Evolutionary conservation across 768 basidiomycete genomes (phyloP).

Genomic region (Mycena olivaceomarginata): DNA sequence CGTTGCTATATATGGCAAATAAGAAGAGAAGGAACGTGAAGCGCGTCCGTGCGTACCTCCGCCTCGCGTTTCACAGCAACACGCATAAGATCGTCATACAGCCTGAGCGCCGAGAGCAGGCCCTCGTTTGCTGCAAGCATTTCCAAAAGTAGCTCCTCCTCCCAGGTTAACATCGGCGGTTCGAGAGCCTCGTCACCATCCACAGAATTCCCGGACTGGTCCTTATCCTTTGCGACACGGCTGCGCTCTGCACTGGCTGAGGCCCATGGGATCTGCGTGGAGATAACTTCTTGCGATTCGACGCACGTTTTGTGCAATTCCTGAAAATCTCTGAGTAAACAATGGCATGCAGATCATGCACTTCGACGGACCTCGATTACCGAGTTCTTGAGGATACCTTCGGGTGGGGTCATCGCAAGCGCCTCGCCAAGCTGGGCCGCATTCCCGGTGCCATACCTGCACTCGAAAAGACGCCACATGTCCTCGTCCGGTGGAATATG

Average conservation of each 20-base stretch:
- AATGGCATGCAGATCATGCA: background rate
- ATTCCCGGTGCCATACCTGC: constrained; percentile 87
- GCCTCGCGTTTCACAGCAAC: constrained; percentile 79
- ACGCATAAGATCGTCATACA: constrained; percentile 87
- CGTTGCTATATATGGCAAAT: background rate
- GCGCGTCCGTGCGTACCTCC: constrained; percentile 51
- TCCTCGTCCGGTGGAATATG: constrained; percentile 86
- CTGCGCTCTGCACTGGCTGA: constrained; percentile 84
- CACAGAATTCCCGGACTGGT: constrained; percentile 3
- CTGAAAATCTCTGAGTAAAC: constrained; percentile 59
- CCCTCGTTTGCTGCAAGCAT: constrained; percentile 86
- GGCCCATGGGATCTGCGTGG: constrained; percentile 94
- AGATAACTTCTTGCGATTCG: constrained; percentile 88
- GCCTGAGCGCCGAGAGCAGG: constrained; percentile 78
- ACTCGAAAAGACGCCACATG: constrained; percentile 88
- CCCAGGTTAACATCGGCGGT: constrained; percentile 70
- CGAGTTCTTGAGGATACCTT: constrained; percentile 76
- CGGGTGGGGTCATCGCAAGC: constrained; percentile 79
- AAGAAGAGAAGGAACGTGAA: background rate
- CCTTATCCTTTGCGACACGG: background rate
- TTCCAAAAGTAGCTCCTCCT: constrained; percentile 85
- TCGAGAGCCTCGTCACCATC: constrained; percentile 50
- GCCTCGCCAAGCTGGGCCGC: constrained; percentile 84
- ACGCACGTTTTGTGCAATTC: constrained; percentile 90
- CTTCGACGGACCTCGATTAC: constrained; percentile 77